Evolutionary conservation across 257 asterid genomes (phyloP), one percentile per base, ranked within the genome.

Genomic region (Cruciata laevipes): DNA sequence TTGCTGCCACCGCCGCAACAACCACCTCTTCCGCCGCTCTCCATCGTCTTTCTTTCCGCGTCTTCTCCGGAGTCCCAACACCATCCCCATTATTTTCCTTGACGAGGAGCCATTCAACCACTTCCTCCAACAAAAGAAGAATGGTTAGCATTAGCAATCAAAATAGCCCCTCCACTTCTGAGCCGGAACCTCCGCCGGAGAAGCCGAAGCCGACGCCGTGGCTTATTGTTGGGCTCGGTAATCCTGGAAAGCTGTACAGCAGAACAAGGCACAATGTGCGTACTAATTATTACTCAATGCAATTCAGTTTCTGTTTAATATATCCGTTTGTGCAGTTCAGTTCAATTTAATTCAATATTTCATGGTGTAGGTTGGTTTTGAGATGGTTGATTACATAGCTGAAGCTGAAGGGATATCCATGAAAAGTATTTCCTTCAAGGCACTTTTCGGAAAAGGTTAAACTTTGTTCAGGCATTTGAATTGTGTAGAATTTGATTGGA

Each of bases 171-270:
- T 16, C 74, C 7, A 60, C 78, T 7, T 40, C 69, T 44, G 78
- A 78, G 9, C 59, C 62, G 0, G 81, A 76, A 37, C 35, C 75
- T 20, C 38, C 55, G 42, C 30, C 9, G 33, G 75, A 65, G 31
- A 77, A 77, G 57, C 77, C 76, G 9, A 76, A 74, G 27, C 77
- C 74, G 9, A 76, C 73, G 27, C 80, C 75, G 14, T 90, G 97
- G 99, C 93, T 94, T 44, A 79, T 94, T 35, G 97, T 94, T 51
- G 99, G 99, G 63, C 96, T 94, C 49, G 99, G 97, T n/a, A 94
- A 94, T 64, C 97, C 99, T 0, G 99, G 96, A 14, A 94, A 90
- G 82, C 95, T 79, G n/a, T 94, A 67, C 70, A 73, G 72, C 62
- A 82, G 83, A 73, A 94, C 97, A 16, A 95, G 97, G 66, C 99